These are phyloP conservation scores for Xylaria sp. DNA, from an alignment of 2,329 filamentous ascomycete species.

Conservation along the genomic window DNA sequence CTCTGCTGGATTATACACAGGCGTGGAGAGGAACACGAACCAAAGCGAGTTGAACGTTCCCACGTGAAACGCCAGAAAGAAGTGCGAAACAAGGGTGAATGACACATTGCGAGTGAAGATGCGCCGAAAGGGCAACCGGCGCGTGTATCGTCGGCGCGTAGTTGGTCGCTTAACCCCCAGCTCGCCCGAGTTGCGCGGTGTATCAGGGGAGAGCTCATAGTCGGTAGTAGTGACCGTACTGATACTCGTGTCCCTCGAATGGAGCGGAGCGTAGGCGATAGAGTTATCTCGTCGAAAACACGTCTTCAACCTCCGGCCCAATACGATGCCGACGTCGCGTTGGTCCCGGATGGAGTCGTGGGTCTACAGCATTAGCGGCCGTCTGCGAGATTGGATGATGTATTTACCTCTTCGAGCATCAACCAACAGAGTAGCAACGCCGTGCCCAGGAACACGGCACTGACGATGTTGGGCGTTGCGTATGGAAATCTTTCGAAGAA, in stretches of 20 bases:
- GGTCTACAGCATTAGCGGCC: slow-evolving; percentile 51
- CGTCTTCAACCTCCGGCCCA: slow-evolving; percentile 52
- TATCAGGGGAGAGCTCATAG: slow-evolving; percentile 49
- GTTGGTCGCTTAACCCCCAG: slow-evolving; percentile 25
- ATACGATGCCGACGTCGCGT: slow-evolving; percentile 56
- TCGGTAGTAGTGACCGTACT: slow-evolving; percentile 35
- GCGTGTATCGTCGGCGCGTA: slow-evolving; percentile 55
- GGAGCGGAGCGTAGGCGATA: slow-evolving; percentile 51
- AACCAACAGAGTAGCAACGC: slow-evolving; percentile 61
- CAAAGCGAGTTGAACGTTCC: slow-evolving; percentile 81
- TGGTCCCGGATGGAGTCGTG: slow-evolving; percentile 58
- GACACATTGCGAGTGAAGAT: slow-evolving; percentile 67
- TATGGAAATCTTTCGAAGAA: slow-evolving; percentile 65
- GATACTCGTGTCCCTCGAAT: slow-evolving; percentile 47
- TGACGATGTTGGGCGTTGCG: slow-evolving; percentile 65
- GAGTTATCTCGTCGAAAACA: slow-evolving; percentile 44
- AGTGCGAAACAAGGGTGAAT: slow-evolving; percentile 70
- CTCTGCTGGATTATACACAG: slow-evolving; percentile 62
- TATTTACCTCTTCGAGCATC: slow-evolving; percentile 61
- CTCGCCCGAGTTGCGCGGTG: slow-evolving; percentile 39
- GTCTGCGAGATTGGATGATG: not conserved
- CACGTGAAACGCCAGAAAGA: slow-evolving; percentile 77
- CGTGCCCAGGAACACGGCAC: slow-evolving; percentile 58
- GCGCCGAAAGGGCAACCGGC: slow-evolving; percentile 62
- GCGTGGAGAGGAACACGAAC: slow-evolving; percentile 80